Base-by-base conservation (phyloP, 164 flowering plant species). In the Stephania yunnanensis region DNA sequence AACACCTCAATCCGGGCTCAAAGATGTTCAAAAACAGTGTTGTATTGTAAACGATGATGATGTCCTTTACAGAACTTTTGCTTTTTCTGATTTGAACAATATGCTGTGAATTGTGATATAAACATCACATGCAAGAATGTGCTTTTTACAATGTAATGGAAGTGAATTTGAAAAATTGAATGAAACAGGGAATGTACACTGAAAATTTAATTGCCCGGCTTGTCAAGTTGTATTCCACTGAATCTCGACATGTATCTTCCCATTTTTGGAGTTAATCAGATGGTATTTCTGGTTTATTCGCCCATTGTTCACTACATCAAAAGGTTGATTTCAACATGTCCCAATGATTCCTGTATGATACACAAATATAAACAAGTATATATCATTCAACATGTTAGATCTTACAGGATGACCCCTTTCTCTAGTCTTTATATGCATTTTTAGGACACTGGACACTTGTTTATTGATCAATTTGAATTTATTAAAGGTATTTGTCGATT, bases 251-350 rank as follows among this genome's bases (percentile, higher is more conserved):
- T 90, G 95, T 78, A 94, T 79, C 44, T 81, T 53, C 25, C 98
- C 98, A 50, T 91, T 87, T 83, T 81, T 91, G 1, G 99, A 95
- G 75, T 91, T 84, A 53, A 92, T 91, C 58, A 95, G 81, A 86
- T 95, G 90, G 81, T 88, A 93, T 78, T 91, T 90, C 77, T 89
- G 78, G 61, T 93, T 95, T 79, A 93, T 89, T 20, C 97, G 87
- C 10, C 95, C 93, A 52, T 95, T 93, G 82, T 86, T 81, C 81
- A 95, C 91, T 9, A 92, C 94, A 80, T 95, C 99, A 7, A 25
- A 1, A 93, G 90, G 74, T 86, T 86, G 58, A 95, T 91, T 5
- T 91, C 92, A 42, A 95, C 93, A 74, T 88, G 84, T 7, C 99
- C 99, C 75, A 95, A 74, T 17, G 90, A 84, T 81, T 89, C 97